Evolutionary conservation across 1,284 basidiomycete genomes (phyloP), one percentile per base, ranked within the genome.

Genomic region (Ganoderma lingzhi): DNA sequence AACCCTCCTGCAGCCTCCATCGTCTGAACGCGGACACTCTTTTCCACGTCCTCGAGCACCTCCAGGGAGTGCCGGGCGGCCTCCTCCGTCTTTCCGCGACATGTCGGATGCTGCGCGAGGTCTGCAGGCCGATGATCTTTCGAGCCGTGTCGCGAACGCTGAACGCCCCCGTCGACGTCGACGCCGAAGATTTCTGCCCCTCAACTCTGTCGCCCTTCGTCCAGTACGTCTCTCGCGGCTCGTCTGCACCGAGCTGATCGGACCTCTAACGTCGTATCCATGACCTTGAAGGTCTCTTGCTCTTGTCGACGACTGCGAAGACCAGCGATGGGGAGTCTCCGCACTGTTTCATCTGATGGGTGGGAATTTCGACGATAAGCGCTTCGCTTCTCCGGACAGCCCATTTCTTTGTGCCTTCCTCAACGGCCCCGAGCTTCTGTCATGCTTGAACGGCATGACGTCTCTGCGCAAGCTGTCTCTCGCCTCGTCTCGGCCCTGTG

Each of bases 91-190:
- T 56, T 35, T 35, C 55, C 19, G 14, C 32, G 10, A 56, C 55
- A 35, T 56, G 55, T 35, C 55, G 55, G 19, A 17, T 35, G 32
- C 55, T 56, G 0, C 55, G 32, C 15, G 55, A 56, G 15, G 30
- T 56, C 55, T 56, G 55, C 55, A 30, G n/a, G 17, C 55, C 55
- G 30, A 30, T 56, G 30, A 35, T 56, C 32, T 56, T 56, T 56
- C 55, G 55, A 1, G 30, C 32, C 12, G 30, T 56, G 9, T 19
- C 55, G 0, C 55, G 55, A 15, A 35, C 30, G 55, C 17, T 56
- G 55, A 19, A 30, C 30, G 23, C 28, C 28, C 30, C 28, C 2
- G 55, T 56, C 55, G 23, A 23, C 23, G 32, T 8, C 32, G 9
- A 35, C 15, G 5, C 55, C 19, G 55, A 56, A 12, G 28, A 8